These are phyloP conservation scores for Micractinium conductrix DNA, from an alignment of 139 green algal genomes.

Conservation along the genomic window DNA sequence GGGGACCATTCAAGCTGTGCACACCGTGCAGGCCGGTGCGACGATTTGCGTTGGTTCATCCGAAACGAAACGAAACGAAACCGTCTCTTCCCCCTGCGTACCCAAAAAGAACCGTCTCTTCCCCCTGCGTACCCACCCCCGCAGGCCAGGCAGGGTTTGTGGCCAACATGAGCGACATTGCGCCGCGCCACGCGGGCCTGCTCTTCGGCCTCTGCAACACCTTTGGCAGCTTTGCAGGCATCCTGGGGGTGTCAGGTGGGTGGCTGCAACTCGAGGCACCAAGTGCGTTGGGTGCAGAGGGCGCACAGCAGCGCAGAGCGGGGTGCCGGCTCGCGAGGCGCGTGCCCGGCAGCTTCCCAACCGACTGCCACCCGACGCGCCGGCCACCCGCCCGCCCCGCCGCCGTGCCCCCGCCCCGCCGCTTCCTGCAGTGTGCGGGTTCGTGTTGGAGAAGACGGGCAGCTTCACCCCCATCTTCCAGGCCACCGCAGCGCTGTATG, in stretches of 20 bases:
- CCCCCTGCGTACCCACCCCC: too few relatives aligned
- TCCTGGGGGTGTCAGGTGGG: constrained; percentile 65
- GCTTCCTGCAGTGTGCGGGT: constrained; percentile 62
- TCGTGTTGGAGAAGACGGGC: constrained; percentile 78
- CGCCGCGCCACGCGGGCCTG: constrained; percentile 75
- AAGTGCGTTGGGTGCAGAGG: not conserved
- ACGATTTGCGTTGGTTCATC: too few relatives aligned
- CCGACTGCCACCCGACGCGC: too few relatives aligned
- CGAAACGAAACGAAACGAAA: too few relatives aligned
- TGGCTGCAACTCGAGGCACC: not conserved
- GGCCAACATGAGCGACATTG: constrained; percentile 91
- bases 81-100: too few relatives aligned
- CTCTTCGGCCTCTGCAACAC: constrained; percentile 94
- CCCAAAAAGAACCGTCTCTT: too few relatives aligned
- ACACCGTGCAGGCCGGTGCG: too few relatives aligned
- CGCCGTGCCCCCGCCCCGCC: not conserved
- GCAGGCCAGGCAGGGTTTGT: constrained; percentile 80
- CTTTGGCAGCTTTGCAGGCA: constrained; percentile 82
- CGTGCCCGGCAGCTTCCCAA: too few relatives aligned
- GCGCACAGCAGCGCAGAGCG: not conserved
- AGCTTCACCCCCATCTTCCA: constrained; percentile 83
- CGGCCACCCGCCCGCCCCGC: too few relatives aligned
- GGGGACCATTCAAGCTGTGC: too few relatives aligned
- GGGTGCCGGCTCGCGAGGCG: too few relatives aligned
- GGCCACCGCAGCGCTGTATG: constrained; percentile 79